Conservation (phyloP, 257 asterid species). For the Petunia secreta region DNA sequence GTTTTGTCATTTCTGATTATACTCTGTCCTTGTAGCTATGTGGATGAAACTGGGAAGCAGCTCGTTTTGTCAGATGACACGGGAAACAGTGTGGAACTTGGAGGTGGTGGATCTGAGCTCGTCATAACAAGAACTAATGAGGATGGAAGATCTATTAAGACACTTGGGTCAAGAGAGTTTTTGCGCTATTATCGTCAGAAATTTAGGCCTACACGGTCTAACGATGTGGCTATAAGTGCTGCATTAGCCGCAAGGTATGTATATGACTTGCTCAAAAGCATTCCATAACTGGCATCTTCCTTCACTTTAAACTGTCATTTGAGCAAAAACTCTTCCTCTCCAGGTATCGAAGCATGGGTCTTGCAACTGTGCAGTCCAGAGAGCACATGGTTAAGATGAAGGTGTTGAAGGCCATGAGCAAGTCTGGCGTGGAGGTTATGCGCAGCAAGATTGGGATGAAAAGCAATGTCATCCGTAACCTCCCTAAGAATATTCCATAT, state of each 20-base stretch:
- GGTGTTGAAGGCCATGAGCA: constrained; percentile 79
- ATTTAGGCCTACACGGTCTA: constrained; percentile 73
- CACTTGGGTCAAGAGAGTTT: constrained; percentile 95
- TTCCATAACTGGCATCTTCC: not conserved
- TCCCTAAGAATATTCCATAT: constrained; percentile 75
- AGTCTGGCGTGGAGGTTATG: constrained; percentile 73
- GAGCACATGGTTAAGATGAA: constrained; percentile 72
- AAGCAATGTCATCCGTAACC: constrained; percentile 89
- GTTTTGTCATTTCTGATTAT: not conserved
- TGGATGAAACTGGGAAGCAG: constrained; percentile 69
- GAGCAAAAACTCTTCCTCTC: not conserved
- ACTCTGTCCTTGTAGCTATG: constrained; percentile 45
- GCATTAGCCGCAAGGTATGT: constrained; percentile 71
- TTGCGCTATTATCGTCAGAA: constrained; percentile 89
- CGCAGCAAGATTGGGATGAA: constrained; percentile 89
- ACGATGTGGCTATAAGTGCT: constrained; percentile 50
- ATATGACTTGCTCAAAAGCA: not conserved
- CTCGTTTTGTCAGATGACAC: constrained; percentile 55
- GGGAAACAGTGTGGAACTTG: constrained; percentile 59
- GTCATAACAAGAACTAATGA: constrained; percentile 50
- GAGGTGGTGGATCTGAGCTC: constrained; percentile 84
- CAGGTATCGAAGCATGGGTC: constrained; percentile 92
- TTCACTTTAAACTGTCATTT: not conserved
- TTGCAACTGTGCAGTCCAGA: constrained; percentile 81
- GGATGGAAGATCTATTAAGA: constrained; percentile 50